phyloP scores from a whole-genome alignment of 2,329 filamentous ascomycete genomes.

The Alternaria ethzedia region DNA sequence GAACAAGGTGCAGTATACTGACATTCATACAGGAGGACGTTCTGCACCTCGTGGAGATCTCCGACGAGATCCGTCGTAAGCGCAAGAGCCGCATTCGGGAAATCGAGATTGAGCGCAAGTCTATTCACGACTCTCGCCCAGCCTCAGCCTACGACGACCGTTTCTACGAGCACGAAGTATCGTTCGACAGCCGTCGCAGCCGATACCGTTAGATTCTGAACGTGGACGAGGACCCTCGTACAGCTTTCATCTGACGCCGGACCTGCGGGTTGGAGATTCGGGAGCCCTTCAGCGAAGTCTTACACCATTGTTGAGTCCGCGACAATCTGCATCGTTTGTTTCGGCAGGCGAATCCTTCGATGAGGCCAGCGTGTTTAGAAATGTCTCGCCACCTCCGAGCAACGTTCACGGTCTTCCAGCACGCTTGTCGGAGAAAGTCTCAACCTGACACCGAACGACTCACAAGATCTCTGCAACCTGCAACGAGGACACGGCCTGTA shows the following conservation, averaged over 20 bases:
- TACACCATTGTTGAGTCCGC: conserved; percentile 11
- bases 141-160: conserved; percentile 65
- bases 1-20: conserved; percentile 4
- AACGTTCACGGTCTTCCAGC: conserved; percentile 1
- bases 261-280: conserved; percentile 11
- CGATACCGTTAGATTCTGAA: conserved; percentile 44
- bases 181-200: conserved; percentile 61
- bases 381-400: conserved; percentile 11
- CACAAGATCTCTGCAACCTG: conserved; percentile 34
- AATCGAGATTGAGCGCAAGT: conserved; percentile 66
- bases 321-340: conserved; percentile 17
- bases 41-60: conserved; percentile 79
- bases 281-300: conserved; percentile 9
- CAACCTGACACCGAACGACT: conserved; percentile 39
- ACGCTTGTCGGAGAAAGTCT: conserved; percentile 28
- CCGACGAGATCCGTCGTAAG: conserved; percentile 78
- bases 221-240: not conserved
- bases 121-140: conserved; percentile 56
- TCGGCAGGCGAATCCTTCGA: conserved; percentile 19
- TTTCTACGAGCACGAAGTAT: conserved; percentile 71
- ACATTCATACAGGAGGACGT: conserved; percentile 75
- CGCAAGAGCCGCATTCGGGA: conserved; percentile 65
- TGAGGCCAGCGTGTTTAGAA: conserved; percentile 10
- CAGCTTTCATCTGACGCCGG: conserved; percentile 7
- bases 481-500: conserved; percentile 25